Base-by-base conservation (phyloP, 208 protist species). In the Sergeia podlipaevii region DNA sequence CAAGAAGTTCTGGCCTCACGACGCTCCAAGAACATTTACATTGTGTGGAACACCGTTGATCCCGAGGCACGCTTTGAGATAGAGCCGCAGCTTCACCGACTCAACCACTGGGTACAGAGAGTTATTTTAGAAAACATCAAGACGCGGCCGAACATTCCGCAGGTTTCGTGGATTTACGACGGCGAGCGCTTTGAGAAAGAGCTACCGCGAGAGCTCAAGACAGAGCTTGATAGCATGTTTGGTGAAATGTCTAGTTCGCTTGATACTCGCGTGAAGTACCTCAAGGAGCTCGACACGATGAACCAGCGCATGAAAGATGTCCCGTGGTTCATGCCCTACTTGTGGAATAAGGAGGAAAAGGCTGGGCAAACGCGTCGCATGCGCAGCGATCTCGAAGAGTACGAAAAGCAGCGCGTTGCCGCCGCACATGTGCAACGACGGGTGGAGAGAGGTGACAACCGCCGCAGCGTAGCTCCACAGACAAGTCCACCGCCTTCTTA, bases 271-370 rank as follows among this genome's bases (percentile, higher is more conserved):
- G 84, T 96, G 29, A 82, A 88, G 69, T 91, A 96, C 58, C 56
- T 96, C 13, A 89, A 91, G 66, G 77, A 93, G 74, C 68, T 96
- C 44, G 89, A 93, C 64, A 91, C 89, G 27, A 77, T 93, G 43
- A 89, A 96, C 27, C 85, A 92, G 63, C 82, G 84, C 34, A 92
- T 96, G 83, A 85, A 85, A 36, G 66, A 80, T 44, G 87, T 93
- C 36, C 89, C 89, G 46, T 96, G 89, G 86, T 96, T 93, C 62
- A 96, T 96, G 89, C 89, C 89, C 26, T 96, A 96, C 60, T 60
- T 96, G 27, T 96, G 89, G 86, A 85, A 67, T 53, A 96, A 96
- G 66, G 89, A 96, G 42, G 84, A 92, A 37, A 90, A 89, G 65
- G 83, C 83, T 0, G 52, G 13, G n/a, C 57, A 76, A 47, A 77